phyloP scores from a whole-genome alignment of 495 filamentous ascomycete genomes.

The Coniosporium apollinis region DNA sequence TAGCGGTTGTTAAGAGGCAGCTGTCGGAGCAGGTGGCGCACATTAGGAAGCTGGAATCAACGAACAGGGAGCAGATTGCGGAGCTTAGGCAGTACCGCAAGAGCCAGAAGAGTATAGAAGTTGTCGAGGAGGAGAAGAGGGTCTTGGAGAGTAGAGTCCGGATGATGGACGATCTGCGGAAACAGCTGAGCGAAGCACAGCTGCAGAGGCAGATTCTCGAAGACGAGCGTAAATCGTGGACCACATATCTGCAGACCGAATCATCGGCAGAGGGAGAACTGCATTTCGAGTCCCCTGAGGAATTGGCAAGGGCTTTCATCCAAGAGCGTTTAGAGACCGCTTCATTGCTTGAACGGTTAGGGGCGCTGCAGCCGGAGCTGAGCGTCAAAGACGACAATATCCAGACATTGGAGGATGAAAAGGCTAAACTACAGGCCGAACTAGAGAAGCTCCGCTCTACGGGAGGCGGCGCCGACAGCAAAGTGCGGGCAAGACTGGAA shows the following conservation, averaged over 20 bases:
- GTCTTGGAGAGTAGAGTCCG: conserved; percentile 61
- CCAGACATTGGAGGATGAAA: conserved; percentile 51
- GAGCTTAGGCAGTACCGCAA: conserved; percentile 71
- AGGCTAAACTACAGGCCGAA: conserved; percentile 39
- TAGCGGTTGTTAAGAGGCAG: conserved; percentile 69
- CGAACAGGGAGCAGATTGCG: conserved; percentile 59
- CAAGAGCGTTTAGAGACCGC: conserved; percentile 65
- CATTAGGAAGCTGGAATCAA: conserved; percentile 65
- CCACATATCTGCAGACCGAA: conserved; percentile 63
- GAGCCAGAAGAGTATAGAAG: conserved; percentile 64
- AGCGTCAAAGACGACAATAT: conserved; percentile 66
- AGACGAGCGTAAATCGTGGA: conserved; percentile 76
- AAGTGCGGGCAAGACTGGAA: conserved; percentile 56
- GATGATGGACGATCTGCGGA: conserved; percentile 53
- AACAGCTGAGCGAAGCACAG: conserved; percentile 58
- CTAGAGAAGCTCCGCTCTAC: conserved; percentile 49
- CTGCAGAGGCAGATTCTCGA: conserved; percentile 75
- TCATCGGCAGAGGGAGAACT: conserved; percentile 34
- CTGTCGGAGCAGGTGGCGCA: conserved; percentile 78
- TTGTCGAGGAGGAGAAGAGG: conserved; percentile 93
- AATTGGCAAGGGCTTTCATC: conserved; percentile 69
- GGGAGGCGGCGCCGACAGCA: conserved; percentile 30
- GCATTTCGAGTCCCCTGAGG: conserved; percentile 77
- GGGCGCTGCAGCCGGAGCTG: conserved; percentile 61
- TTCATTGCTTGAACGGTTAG: conserved; percentile 58